Evolutionary conservation across 1,139 yeast species (phyloP), one percentile per base, ranked within the genome.

Genomic region (Entelexis sorbosivorans): DNA sequence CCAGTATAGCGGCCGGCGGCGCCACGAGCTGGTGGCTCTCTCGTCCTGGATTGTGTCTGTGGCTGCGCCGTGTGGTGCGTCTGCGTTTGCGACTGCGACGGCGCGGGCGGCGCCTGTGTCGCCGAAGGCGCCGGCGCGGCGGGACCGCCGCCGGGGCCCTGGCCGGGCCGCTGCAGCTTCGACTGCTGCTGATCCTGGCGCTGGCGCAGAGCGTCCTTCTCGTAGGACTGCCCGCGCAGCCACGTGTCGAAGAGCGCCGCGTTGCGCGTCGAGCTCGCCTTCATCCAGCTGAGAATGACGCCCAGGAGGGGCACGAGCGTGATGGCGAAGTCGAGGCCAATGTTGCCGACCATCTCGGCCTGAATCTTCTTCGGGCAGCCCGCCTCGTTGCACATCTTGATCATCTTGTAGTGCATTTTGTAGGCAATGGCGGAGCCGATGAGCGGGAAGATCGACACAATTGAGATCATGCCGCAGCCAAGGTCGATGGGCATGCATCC

Each of bases 201-300:
- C 28, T 34, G 33, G 19, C 13, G 24, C 33, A 38, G 8, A 10
- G 14, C 19, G 14, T 31, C 35, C 38, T 46, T 46, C 46, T 22
- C 55, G 32, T 52, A 44, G 8, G 57, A 62, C 38, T 60, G 57
- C 36, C 61, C 54, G 24, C 63, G 54, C 44, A 69, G 51, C 60
- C 58, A 67, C 9, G 66, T 62, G 52, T 69, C 87, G 8, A 86
- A 73, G 61, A 85, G 61, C 0, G 88, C 87, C 0, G 95, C 94
- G 65, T 88, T 89, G 60, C 95, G 70, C 0, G 96, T 84, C n/a
- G 94, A 84, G 62, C 95, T 84, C 1, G 81, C 84, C 64, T 85
- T 78, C 65, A 89, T 58, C 88, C 95, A 89, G 14, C 85, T 72
- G 54, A 87, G 76, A 45, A 87, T 67, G 2, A 79, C 72, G 1